Evolutionary conservation across 2,329 filamentous ascomycete genomes (phyloP).

Genomic region (Emergomyces orientalis): DNA sequence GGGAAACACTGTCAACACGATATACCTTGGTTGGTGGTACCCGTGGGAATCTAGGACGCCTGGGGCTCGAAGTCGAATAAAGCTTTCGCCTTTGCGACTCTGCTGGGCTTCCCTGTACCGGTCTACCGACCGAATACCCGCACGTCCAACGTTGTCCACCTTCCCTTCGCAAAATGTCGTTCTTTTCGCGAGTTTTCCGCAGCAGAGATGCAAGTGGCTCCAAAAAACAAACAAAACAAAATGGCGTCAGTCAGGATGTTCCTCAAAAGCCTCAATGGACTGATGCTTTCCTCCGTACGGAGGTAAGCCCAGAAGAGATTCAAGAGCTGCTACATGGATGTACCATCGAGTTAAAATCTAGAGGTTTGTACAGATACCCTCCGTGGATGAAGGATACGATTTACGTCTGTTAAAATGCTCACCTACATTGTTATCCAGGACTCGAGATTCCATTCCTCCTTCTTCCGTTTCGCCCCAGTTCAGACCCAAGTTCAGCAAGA

Average conservation of each 20-base stretch:
- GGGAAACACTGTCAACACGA: neutral
- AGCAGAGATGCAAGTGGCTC: conserved; percentile 58
- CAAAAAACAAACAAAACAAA: conserved; percentile 50
- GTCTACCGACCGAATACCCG: neutral
- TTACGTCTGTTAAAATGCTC: conserved; percentile 13
- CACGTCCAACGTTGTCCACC: neutral
- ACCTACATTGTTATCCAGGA: conserved; percentile 44
- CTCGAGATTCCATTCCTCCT: conserved; percentile 88
- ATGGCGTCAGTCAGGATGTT: conserved; percentile 43
- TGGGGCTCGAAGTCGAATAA: neutral
- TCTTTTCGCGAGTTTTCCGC: conserved; percentile 58
- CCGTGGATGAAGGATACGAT: neutral
- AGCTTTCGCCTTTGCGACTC: neutral
- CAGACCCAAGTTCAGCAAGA: conserved; percentile 82
- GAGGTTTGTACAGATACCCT: conserved; percentile 55
- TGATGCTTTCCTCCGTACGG: conserved; percentile 74
- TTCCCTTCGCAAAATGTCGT: conserved; percentile 38
- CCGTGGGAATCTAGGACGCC: neutral
- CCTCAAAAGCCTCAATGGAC: conserved; percentile 71
- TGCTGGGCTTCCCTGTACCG: neutral
- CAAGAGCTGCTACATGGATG: conserved; percentile 77
- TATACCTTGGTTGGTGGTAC: neutral
- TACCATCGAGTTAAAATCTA: conserved; percentile 82
- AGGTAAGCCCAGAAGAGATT: conserved; percentile 81
- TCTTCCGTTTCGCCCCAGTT: conserved; percentile 85